These are phyloP conservation scores for Pilasporangium apinafurcum DNA, from an alignment of 352 stramenopile genomes.

Conservation along the genomic window DNA sequence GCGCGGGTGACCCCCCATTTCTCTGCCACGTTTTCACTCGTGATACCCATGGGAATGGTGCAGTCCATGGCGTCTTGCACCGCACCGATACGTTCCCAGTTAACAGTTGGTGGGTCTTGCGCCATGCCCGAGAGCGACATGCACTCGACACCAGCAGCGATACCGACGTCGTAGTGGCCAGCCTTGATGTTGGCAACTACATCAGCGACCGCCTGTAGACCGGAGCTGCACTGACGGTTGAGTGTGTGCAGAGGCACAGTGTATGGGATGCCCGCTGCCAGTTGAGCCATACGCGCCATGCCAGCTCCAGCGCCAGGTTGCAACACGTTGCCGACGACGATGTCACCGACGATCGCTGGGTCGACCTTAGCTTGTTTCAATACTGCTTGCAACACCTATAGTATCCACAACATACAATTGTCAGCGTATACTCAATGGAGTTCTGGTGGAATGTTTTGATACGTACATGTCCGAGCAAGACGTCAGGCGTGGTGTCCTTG, in stretches of 20 bases:
- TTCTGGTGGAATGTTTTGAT: no score
- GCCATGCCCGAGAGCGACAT: constrained; percentile 72
- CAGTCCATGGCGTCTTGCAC: constrained; percentile 78
- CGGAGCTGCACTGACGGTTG: constrained; percentile 87
- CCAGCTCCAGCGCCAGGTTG: constrained; percentile 66
- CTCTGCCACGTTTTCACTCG: constrained; percentile 83
- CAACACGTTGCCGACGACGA: constrained; percentile 85
- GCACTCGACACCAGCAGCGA: constrained; percentile 82
- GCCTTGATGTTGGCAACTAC: constrained; percentile 74
- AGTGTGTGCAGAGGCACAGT: constrained; percentile 65
- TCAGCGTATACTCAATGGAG: neutral
- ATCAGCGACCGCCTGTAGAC: constrained; percentile 79
- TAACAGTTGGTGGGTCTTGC: constrained; percentile 42
- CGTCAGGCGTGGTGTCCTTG: constrained; percentile 90
- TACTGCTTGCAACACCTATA: constrained; percentile 78
- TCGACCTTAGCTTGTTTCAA: constrained; percentile 81
- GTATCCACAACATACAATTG: constrained; percentile 9
- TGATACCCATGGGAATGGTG: constrained; percentile 82
- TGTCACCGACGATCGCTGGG: constrained; percentile 65
- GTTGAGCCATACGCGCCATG: constrained; percentile 78
- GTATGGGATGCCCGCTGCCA: constrained; percentile 74
- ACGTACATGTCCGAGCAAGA: constrained; percentile 71
- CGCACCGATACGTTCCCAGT: constrained; percentile 43
- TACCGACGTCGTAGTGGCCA: constrained; percentile 81
- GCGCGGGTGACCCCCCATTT: constrained; percentile 65